These are phyloP conservation scores for Hypsizygus marmoreus DNA, from an alignment of 768 basidiomycete species.

Conservation along the genomic window DNA sequence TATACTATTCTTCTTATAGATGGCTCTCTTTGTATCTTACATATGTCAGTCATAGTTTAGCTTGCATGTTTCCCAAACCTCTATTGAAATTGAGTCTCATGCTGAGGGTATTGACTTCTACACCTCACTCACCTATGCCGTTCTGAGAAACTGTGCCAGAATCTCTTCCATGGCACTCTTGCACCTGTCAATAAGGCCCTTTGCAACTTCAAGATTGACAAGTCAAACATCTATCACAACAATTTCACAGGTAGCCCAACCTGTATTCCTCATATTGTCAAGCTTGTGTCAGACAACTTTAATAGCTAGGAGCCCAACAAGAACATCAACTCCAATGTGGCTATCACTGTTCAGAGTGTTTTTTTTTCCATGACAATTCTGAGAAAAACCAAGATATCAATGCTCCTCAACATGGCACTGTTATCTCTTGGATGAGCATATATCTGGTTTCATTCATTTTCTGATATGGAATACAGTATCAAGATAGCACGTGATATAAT, in stretches of 20 bases:
- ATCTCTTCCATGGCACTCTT: conserved; percentile 89
- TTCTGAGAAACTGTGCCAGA: conserved; percentile 93
- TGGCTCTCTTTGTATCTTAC: too few relatives aligned
- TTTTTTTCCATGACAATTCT: conserved; percentile 94
- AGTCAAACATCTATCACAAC: conserved; percentile 91
- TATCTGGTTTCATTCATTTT: conserved; percentile 27
- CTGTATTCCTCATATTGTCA: conserved; percentile 94
- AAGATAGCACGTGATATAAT: conserved; percentile 99
- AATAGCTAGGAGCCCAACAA: conserved; percentile 98
- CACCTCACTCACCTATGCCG: conserved; percentile 97
- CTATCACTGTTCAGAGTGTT: conserved; percentile 96
- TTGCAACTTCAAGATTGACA: conserved; percentile 96
- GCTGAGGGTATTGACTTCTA: conserved; percentile 99
- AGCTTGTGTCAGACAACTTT: conserved; percentile 97
- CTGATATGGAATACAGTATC: conserved; percentile 51
- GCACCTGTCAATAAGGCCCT: conserved; percentile 97
- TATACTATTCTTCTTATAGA: too few relatives aligned
- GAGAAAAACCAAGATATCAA: conserved; percentile 95
- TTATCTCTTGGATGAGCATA: conserved; percentile 59
- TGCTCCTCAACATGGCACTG: conserved; percentile 90
- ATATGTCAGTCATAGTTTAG: too few relatives aligned
- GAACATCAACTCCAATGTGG: conserved; percentile 98
- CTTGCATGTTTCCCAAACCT: too few relatives aligned
- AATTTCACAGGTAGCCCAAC: conserved; percentile 97
- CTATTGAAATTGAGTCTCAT: too few relatives aligned